Evolutionary conservation across 225 moss, liverwort and hornwort species (phyloP).

Genomic region (Straminergon stramineum): DNA sequence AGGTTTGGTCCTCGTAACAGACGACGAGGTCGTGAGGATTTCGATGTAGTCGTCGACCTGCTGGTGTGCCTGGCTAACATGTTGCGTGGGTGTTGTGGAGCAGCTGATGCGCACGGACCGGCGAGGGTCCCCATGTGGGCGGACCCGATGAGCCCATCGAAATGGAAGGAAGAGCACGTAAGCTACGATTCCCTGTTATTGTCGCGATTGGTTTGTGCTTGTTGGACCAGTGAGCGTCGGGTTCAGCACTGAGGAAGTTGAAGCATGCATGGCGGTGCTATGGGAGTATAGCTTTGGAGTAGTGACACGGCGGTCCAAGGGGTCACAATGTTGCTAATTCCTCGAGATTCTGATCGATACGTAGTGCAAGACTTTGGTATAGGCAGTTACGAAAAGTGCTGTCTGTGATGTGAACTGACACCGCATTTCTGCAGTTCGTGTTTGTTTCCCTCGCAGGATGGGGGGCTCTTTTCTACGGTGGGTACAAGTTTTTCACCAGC

Average conservation of each 20-base stretch:
- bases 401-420: not conserved
- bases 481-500: conserved; percentile 74
- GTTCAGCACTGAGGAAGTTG: not conserved
- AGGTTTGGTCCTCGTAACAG: not conserved
- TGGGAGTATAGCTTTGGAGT: not conserved
- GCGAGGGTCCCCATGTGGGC: conserved; percentile 70
- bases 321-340: not conserved
- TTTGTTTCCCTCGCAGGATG: conserved; percentile 79
- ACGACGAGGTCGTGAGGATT: not conserved
- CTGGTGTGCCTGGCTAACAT: not conserved
- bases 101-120: conserved; percentile 58
- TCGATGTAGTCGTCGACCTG: not conserved
- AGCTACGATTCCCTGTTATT: conserved; percentile 4
- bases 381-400: not conserved
- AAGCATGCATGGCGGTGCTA: not conserved
- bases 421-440: conserved; percentile 45
- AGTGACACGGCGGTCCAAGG: not conserved
- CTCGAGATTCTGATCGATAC: not conserved
- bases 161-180: conserved; percentile 98
- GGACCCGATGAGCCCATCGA: conserved; percentile 64
- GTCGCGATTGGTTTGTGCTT: not conserved
- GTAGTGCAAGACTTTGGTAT: not conserved
- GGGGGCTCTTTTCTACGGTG: conserved; percentile 71
- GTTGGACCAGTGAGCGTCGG: not conserved
- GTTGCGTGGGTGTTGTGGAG: not conserved